Evolutionary conservation across 148 eudicot genomes (phyloP).

Genomic region (Heliosperma pusillum): DNA sequence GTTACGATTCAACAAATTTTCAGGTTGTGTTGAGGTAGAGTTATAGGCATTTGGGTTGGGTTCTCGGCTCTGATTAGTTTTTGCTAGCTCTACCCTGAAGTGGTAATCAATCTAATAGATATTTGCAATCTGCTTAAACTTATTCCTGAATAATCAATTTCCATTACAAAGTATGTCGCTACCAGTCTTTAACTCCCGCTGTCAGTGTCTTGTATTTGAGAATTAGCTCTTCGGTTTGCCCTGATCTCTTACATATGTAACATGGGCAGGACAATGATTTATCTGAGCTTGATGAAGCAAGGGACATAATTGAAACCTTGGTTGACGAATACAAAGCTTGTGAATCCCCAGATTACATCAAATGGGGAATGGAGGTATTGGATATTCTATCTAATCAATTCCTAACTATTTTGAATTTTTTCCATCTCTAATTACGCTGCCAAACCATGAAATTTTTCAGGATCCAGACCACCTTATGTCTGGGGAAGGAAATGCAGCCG

Average conservation of each 20-base stretch:
- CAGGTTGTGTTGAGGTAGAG: no score
- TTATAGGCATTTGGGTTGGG: no score
- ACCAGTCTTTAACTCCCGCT: not conserved
- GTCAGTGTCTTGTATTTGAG: not conserved
- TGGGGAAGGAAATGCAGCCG: constrained; percentile 74
- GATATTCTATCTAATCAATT: not conserved
- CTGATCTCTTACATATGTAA: constrained; percentile 3
- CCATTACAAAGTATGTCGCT: not conserved
- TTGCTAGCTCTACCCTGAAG: not conserved
- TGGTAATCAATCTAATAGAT: not conserved
- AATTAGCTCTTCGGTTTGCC: constrained; percentile 4
- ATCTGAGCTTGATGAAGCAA: constrained; percentile 95
- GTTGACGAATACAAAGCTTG: constrained; percentile 99
- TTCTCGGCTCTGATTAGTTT: no score
- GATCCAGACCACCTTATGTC: constrained; percentile 69
- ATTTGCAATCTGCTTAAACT: not conserved
- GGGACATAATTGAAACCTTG: constrained; percentile 86
- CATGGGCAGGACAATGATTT: constrained; percentile 90
- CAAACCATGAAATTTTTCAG: constrained; percentile 33
- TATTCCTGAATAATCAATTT: not conserved
- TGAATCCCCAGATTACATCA: constrained; percentile 97
- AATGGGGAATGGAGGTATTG: constrained; percentile 99
- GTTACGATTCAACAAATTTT: no score
- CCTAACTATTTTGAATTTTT: not conserved
- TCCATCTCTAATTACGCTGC: not conserved